These are phyloP conservation scores for Beauveria brongniartii DNA, from an alignment of 2,329 filamentous ascomycete genomes.

Conservation along the genomic window DNA sequence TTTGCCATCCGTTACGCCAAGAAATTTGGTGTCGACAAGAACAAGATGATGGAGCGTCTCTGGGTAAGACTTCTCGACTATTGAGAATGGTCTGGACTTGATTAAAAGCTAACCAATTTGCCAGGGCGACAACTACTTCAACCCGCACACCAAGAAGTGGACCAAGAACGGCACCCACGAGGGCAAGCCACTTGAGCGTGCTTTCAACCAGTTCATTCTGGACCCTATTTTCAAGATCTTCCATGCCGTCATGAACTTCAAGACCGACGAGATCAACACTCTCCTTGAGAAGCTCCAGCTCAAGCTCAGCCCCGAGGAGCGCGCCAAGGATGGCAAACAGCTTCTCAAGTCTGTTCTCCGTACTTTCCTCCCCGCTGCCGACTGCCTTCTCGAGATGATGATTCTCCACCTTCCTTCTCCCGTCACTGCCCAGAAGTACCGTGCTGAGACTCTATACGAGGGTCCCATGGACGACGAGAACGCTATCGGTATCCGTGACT, in stretches of 20 bases:
- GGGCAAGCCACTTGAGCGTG: slow-evolving; percentile 88
- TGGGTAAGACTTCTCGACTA: slow-evolving; percentile 60
- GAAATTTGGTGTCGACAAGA: slow-evolving; percentile 99
- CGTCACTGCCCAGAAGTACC: slow-evolving; percentile 92
- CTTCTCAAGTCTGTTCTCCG: slow-evolving; percentile 97
- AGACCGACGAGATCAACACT: slow-evolving; percentile 79
- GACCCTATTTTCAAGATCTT: slow-evolving; percentile 99
- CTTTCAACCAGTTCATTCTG: slow-evolving; percentile 99
- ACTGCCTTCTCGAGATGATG: slow-evolving; percentile 99
- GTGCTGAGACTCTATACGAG: slow-evolving; percentile 97
- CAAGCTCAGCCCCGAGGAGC: slow-evolving; percentile 81
- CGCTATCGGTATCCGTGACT: slow-evolving; percentile 96
- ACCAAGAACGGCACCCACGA: slow-evolving; percentile 78
- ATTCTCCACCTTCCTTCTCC: slow-evolving; percentile 97
- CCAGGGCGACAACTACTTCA: slow-evolving; percentile 96
- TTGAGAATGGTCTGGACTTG: not conserved
- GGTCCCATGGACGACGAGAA: slow-evolving; percentile 88
- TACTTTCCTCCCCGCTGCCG: slow-evolving; percentile 96
- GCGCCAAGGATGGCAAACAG: slow-evolving; percentile 91
- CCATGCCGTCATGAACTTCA: slow-evolving; percentile 93
- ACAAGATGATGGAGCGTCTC: slow-evolving; percentile 99
- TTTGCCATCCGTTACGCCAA: slow-evolving; percentile 95
- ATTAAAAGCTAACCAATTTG: not conserved
- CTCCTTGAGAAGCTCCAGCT: slow-evolving; percentile 91
- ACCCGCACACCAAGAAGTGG: slow-evolving; percentile 99